phyloP scores from a whole-genome alignment of 1,284 basidiomycete species.

The Apiotrichum gamsii region DNA sequence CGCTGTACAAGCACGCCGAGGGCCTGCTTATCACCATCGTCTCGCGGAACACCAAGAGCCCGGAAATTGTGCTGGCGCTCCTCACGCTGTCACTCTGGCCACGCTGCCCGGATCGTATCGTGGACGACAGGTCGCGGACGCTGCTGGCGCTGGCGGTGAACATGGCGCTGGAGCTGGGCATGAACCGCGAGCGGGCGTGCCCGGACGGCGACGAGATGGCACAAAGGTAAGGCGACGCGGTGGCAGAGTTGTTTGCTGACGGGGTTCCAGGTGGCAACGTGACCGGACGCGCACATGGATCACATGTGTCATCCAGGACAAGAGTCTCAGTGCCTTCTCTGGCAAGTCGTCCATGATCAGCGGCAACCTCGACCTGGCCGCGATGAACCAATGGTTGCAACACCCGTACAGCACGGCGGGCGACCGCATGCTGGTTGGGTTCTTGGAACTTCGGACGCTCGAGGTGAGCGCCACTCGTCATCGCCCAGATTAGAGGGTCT shows the following conservation, averaged over 20 bases:
- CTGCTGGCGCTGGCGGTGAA: slow-evolving; percentile 3
- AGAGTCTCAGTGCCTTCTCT: background rate
- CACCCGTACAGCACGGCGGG: background rate
- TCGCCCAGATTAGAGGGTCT: too few species aligned
- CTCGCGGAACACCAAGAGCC: slow-evolving; percentile 3
- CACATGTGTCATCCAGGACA: slow-evolving; percentile 1
- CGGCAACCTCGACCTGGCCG: background rate
- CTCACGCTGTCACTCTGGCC: background rate
- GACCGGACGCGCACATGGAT: slow-evolving; percentile 5
- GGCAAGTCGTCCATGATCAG: slow-evolving; percentile 1
- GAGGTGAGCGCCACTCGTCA: too few species aligned
- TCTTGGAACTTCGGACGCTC: slow-evolving; percentile 1
- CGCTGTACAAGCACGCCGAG: slow-evolving; percentile 3
- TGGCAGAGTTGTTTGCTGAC: background rate
- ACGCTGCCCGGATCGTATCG: slow-evolving; percentile 2
- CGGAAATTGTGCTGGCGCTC: slow-evolving; percentile 5
- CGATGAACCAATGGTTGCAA: background rate
- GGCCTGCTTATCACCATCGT: slow-evolving; percentile 3
- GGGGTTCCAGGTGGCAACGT: background rate
- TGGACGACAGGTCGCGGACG: slow-evolving; percentile 3
- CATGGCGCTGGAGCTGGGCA: slow-evolving; percentile 4
- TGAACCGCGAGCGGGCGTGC: slow-evolving; percentile 1
- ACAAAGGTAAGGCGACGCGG: background rate
- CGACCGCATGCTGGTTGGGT: slow-evolving; percentile 3
- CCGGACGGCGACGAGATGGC: slow-evolving; percentile 2